phyloP scores from a whole-genome alignment of 257 asterid species.

The Solanum clarkiae region DNA sequence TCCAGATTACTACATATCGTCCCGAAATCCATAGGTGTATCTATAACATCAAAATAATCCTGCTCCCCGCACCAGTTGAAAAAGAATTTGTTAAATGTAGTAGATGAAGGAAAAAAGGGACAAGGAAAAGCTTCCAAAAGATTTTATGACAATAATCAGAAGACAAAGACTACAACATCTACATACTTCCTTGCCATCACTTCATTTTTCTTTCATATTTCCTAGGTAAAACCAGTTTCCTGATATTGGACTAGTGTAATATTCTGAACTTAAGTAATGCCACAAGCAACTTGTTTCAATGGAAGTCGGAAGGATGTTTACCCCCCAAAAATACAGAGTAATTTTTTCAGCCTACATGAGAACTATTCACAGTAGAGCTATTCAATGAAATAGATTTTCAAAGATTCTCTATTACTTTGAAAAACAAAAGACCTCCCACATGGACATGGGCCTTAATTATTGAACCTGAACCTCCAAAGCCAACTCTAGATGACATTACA shows the following conservation, averaged over 20 bases:
- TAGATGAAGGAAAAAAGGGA: neutral
- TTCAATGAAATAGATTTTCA: neutral
- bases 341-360: neutral
- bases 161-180: neutral
- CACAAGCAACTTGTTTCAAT: neutral
- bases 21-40: slow-evolving; percentile 98
- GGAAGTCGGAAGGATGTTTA: neutral
- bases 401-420: neutral
- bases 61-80: slow-evolving; percentile 23
- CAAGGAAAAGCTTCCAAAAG: neutral
- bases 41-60: slow-evolving; percentile 93
- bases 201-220: neutral
- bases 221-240: neutral
- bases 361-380: neutral
- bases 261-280: neutral
- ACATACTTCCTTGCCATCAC: neutral
- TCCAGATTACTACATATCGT: slow-evolving; percentile 92
- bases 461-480: neutral
- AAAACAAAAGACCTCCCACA: neutral
- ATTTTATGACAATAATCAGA: neutral
- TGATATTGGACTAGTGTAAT: neutral
- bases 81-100: neutral
- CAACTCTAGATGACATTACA: neutral
- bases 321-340: neutral
- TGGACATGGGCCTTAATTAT: neutral